Conservation (phyloP, 768 basidiomycete species). For the Sarcomyxa edulis region DNA sequence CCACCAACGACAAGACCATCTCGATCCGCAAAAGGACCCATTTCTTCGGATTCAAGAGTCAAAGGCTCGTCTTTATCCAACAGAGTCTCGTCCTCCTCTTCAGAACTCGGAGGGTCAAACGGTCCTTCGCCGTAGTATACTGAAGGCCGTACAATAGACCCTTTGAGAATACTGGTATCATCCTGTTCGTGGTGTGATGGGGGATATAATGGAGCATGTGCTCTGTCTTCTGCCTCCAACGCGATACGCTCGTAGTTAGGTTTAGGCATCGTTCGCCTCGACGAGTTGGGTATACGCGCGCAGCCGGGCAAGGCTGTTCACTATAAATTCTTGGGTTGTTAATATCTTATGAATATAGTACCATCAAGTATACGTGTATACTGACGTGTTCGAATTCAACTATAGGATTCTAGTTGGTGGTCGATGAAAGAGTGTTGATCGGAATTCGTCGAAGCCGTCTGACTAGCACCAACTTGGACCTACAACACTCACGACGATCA, state of each 20-base stretch:
- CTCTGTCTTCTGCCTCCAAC: constrained; percentile 5
- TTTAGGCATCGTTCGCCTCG: constrained; percentile 8
- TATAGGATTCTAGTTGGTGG: too few relatives aligned
- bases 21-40: constrained; percentile 9
- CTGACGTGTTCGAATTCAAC: too few relatives aligned
- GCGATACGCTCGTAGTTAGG: constrained; percentile 9
- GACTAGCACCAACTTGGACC: too few relatives aligned
- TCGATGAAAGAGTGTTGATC: too few relatives aligned
- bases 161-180: constrained; percentile 14
- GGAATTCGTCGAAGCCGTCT: too few relatives aligned
- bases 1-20: constrained; percentile 2
- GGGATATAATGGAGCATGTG: constrained; percentile 3
- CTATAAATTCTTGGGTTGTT: too few relatives aligned
- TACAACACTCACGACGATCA: too few relatives aligned
- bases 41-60: constrained; percentile 25
- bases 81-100: constrained; percentile 57
- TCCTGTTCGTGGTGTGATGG: constrained; percentile 1
- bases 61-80: constrained; percentile 37
- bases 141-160: constrained; percentile 17
- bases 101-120: constrained; percentile 77
- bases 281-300: too few relatives aligned
- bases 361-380: too few relatives aligned
- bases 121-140: constrained; percentile 72
- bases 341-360: too few relatives aligned
- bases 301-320: too few relatives aligned